Conservation (phyloP, 495 filamentous ascomycete genomes). For the Hyaloscypha bicolor region DNA sequence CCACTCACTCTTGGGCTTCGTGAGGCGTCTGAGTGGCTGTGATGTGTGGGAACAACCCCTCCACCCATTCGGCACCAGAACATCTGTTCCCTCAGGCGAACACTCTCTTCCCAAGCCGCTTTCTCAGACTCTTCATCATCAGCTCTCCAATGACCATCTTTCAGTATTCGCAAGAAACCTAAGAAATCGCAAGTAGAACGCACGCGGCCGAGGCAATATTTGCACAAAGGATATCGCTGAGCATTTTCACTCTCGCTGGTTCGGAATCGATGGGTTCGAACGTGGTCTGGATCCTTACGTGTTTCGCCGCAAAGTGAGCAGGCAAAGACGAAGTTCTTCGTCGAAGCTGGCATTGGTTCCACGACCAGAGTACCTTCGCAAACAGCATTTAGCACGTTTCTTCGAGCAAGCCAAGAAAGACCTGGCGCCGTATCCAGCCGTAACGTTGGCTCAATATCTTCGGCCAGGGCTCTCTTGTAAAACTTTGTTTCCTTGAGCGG, state of each 20-base stretch:
- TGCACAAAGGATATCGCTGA: constrained; percentile 81
- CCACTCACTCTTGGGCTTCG: constrained; percentile 25
- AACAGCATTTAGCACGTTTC: constrained; percentile 79
- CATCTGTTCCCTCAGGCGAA: constrained; percentile 86
- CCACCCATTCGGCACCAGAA: constrained; percentile 89
- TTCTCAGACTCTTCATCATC: constrained; percentile 64
- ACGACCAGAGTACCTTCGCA: constrained; percentile 86
- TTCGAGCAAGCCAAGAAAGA: constrained; percentile 87
- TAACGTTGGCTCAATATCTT: constrained; percentile 94
- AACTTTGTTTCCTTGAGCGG: constrained; percentile 86
- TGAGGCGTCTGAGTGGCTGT: constrained; percentile 18
- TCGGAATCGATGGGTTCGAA: constrained; percentile 85
- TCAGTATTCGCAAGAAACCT: constrained; percentile 83
- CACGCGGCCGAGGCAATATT: constrained; percentile 81
- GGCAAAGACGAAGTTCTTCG: constrained; percentile 63
- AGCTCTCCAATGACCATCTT: constrained; percentile 76
- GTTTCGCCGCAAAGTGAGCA: constrained; percentile 90
- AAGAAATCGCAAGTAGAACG: constrained; percentile 90
- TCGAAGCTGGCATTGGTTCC: constrained; percentile 72
- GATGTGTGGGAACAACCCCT: constrained; percentile 30
- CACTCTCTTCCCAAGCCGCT: constrained; percentile 90
- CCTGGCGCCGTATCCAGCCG: constrained; percentile 87
- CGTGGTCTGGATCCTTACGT: constrained; percentile 66
- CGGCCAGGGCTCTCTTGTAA: constrained; percentile 82
- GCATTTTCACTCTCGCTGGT: constrained; percentile 82